A percentile compares a stretch with the other conserved stretches of the same genome.
phyloP scores from a whole-genome alignment of 176 grass and related monocot genomes.

The Carex parvula region DNA sequence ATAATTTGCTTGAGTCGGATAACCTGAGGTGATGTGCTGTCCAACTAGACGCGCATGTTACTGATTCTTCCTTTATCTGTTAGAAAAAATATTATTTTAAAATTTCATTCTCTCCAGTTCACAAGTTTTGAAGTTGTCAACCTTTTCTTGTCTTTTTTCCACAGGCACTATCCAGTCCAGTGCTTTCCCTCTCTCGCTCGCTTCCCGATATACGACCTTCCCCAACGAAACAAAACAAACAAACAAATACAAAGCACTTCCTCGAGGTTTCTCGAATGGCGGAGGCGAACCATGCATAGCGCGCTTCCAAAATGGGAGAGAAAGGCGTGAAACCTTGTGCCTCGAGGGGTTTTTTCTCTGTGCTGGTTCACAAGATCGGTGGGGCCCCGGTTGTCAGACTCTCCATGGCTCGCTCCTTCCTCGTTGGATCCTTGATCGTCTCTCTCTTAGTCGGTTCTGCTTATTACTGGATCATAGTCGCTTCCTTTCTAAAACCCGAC shows the following conservation, averaged over 20 bases:
- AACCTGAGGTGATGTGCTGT: no score
- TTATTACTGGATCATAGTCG: slow-evolving; percentile 76
- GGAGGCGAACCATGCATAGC: slow-evolving; percentile 19
- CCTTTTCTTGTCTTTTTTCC: not conserved
- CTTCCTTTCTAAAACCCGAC: slow-evolving; percentile 69
- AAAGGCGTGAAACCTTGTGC: slow-evolving; percentile 6
- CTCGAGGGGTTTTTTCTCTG: not conserved
- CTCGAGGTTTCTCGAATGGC: not conserved
- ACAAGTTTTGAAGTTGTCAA: not conserved
- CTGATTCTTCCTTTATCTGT: not conserved
- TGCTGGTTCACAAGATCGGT: slow-evolving; percentile 1
- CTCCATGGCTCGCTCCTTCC: slow-evolving; percentile 37
- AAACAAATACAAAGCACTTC: not conserved
- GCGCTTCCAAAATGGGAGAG: slow-evolving; percentile 12
- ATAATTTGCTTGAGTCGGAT: no score
- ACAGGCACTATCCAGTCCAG: not conserved
- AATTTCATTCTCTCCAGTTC: not conserved
- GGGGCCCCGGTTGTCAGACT: not conserved
- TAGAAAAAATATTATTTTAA: not conserved
- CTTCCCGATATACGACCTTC: not conserved
- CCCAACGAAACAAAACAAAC: not conserved
- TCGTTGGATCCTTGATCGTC: slow-evolving; percentile 23
- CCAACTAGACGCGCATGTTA: not conserved
- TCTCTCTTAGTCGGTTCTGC: slow-evolving; percentile 45
- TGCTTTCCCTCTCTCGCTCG: not conserved